Evolutionary conservation across 176 grass and related monocot species (phyloP).

Genomic region (Musa schizocarpa): DNA sequence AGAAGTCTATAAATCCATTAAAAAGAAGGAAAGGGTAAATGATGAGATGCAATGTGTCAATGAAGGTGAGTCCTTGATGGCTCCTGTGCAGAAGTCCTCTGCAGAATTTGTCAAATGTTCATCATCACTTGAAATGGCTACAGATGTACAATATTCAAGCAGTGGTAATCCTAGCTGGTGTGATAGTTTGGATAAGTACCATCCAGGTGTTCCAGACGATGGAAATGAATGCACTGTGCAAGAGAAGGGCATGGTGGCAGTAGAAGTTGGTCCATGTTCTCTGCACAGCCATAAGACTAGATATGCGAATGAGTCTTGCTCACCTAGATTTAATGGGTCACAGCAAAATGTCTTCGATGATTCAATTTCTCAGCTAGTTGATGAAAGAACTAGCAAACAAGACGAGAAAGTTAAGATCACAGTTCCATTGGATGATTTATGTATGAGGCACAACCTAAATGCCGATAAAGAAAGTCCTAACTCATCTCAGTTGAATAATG

Average conservation of each 20-base stretch:
- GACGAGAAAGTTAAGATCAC: constrained; percentile 24
- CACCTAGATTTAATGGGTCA: not conserved
- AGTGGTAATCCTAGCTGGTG: not conserved
- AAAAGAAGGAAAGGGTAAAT: constrained; percentile 7
- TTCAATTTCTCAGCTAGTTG: not conserved
- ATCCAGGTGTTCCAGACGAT: not conserved
- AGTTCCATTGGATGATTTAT: constrained; percentile 27
- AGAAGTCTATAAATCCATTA: constrained; percentile 1
- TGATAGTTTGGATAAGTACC: not conserved
- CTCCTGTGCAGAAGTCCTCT: not conserved
- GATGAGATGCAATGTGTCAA: not conserved
- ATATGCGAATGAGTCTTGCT: constrained; percentile 15
- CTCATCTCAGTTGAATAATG: not conserved
- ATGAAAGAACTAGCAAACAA: constrained; percentile 23
- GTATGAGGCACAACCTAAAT: constrained; percentile 3
- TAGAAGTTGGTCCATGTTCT: constrained; percentile 28
- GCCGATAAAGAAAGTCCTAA: constrained; percentile 24
- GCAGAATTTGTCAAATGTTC: not conserved
- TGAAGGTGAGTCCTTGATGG: not conserved
- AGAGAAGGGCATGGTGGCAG: constrained; percentile 35
- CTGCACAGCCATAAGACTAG: constrained; percentile 13
- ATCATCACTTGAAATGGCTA: not conserved
- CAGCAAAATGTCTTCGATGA: constrained; percentile 8
- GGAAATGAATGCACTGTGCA: constrained; percentile 14
- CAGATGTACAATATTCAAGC: not conserved